Base-by-base conservation (phyloP, 202 grass and related monocot species). In the Carex arenaria region DNA sequence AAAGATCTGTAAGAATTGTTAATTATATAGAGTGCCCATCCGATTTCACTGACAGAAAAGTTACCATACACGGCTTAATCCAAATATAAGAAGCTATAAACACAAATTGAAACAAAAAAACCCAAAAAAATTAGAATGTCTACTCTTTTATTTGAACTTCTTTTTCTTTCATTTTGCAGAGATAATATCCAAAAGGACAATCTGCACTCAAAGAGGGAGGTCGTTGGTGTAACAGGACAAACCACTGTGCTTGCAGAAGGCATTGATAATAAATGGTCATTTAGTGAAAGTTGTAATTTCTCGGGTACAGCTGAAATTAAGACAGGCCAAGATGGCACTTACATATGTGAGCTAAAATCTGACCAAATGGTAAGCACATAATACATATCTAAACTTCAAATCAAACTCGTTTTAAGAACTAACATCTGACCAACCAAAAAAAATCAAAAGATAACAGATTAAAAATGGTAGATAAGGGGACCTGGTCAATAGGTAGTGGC, bases 241-340 rank as follows among this genome's bases (percentile, higher is more conserved):
- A 51, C 86, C 67, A 66, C 84, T 78, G 69, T 84, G 40, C 80
- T 98, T 72, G 95, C 93, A 89, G 89, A 92, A 78, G 89, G 91
- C 31, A 69, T 57, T 17, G 89, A 95, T 56, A 90, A 85, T 28
- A 90, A 93, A 56, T 98, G 93, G 95, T 83, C 40, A 45, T 79
- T 98, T 83, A 91, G 51, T 70, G 66, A 40, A 55, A 67, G 28
- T 70, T 93, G 85, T 51, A 90, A 79, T 54, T 55, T 95, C 80
- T 93, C 83, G 32, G 80, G 92, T 22, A 60, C n/a, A 14, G 60
- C 69, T 83, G 89, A 91, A 14, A 82, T 85, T 20, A 84, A 70
- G 82, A 61, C 82, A 4, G 82, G 15, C 81, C 73, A 85, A 80
- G 85, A 95, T 90, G 86, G 83, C 28, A 68, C 42, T n/a, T 87